phyloP scores from a whole-genome alignment of 2,329 filamentous ascomycete species.

The Aspergillus costaricaensis region DNA sequence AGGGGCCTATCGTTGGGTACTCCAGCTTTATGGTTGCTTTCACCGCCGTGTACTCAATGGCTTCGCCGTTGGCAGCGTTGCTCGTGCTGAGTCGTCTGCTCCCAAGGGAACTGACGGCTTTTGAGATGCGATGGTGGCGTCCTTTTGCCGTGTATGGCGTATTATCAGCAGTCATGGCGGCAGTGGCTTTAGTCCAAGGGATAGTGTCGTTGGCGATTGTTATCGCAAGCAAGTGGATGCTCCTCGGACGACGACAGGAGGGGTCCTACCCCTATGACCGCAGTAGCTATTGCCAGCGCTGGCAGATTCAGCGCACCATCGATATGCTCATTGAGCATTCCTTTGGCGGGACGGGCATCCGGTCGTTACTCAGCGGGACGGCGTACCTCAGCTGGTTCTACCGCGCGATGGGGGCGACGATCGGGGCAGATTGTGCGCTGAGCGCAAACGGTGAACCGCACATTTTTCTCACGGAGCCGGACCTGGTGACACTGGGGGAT shows the following conservation, averaged over 20 bases:
- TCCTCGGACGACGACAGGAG: conserved; percentile 53
- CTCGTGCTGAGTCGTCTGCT: neutral
- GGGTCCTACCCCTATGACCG: conserved; percentile 62
- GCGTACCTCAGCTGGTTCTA: conserved; percentile 58
- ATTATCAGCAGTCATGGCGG: neutral
- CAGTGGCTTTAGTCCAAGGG: neutral
- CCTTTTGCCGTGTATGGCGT: conserved; percentile 7
- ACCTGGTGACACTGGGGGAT: conserved; percentile 53
- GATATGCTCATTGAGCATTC: conserved; percentile 55
- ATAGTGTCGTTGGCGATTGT: conserved; percentile 48
- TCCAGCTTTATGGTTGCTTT: neutral
- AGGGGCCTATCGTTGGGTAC: neutral
- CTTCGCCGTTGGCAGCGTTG: neutral
- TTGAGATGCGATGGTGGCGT: conserved; percentile 7
- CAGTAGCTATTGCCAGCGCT: conserved; percentile 59
- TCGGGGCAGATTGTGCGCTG: conserved; percentile 58
- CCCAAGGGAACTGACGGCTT: neutral
- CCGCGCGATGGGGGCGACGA: conserved; percentile 54
- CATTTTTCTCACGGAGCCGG: conserved; percentile 60
- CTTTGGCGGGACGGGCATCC: conserved; percentile 54
- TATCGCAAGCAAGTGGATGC: conserved; percentile 54
- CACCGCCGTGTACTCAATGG: neutral
- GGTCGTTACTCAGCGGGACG: conserved; percentile 57
- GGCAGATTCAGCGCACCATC: conserved; percentile 57
- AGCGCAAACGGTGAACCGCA: conserved; percentile 57